These are phyloP conservation scores for Carex kokanica DNA, from an alignment of 176 grass and related monocot species.

Conservation along the genomic window DNA sequence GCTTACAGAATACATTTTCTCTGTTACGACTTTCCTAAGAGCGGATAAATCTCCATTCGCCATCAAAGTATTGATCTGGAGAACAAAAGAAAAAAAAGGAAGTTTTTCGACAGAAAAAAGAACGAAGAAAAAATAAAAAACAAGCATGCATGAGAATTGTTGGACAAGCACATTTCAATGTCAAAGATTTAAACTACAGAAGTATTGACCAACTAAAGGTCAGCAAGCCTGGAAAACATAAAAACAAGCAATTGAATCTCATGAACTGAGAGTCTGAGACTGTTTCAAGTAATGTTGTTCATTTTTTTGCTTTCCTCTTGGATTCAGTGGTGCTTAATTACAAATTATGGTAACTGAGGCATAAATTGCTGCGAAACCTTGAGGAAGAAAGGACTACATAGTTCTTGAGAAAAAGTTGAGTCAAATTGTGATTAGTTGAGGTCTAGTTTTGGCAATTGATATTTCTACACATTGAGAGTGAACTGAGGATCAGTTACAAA, in stretches of 20 bases:
- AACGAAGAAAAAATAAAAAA: constrained; percentile 18
- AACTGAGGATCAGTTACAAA: background rate
- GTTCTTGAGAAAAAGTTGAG: background rate
- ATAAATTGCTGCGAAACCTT: no score
- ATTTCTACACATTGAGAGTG: background rate
- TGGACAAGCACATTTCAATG: background rate
- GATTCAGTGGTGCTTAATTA: background rate
- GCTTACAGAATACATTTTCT: constrained; percentile 92
- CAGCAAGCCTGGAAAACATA: background rate
- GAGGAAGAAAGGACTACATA: background rate
- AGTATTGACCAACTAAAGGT: background rate
- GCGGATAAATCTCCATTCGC: constrained; percentile 68
- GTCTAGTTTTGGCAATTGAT: background rate
- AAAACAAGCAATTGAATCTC: background rate
- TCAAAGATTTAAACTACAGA: background rate
- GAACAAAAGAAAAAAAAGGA: constrained; percentile 2
- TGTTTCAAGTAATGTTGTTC: background rate
- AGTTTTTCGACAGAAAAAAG: background rate
- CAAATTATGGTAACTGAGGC: background rate
- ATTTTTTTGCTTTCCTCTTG: background rate
- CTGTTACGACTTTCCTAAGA: constrained; percentile 72
- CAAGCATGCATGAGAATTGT: background rate
- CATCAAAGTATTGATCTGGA: constrained; percentile 82
- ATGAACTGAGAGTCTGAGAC: background rate
- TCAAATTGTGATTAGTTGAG: background rate